A percentile compares a stretch with the other conserved stretches of the same genome.
phyloP scores from a whole-genome alignment of 2,329 filamentous ascomycete genomes.

The Zymoseptoria passerinii region DNA sequence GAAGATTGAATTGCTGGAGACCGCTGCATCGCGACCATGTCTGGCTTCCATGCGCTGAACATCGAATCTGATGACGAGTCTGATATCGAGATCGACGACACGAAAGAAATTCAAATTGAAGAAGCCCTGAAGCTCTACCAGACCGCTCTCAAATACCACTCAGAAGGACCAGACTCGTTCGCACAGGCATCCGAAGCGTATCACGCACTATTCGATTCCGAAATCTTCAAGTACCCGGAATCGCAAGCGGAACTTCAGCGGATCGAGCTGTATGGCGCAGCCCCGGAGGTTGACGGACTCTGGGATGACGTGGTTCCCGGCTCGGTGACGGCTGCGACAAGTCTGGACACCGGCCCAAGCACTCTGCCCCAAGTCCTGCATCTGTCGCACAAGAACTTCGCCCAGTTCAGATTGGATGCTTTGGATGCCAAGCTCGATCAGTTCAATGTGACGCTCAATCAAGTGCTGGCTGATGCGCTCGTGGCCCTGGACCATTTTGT shows the following conservation, averaged over 20 bases:
- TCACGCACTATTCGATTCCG: conserved; percentile 73
- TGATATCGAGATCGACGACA: conserved; percentile 89
- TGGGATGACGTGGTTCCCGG: conserved; percentile 33
- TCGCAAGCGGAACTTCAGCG: conserved; percentile 76
- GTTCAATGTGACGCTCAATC: conserved; percentile 20
- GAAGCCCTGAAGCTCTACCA: conserved; percentile 95
- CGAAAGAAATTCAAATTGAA: conserved; percentile 93
- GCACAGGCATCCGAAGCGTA: conserved; percentile 74
- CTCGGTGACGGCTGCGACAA: conserved; percentile 30
- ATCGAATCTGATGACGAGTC: conserved; percentile 84
- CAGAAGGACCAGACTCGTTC: conserved; percentile 71
- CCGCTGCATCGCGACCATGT: conserved; percentile 30
- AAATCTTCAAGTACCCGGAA: conserved; percentile 89
- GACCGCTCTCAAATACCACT: conserved; percentile 79
- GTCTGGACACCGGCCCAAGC: conserved; percentile 65
- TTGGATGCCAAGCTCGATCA: conserved; percentile 20
- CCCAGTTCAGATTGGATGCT: conserved; percentile 76
- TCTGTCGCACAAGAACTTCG: conserved; percentile 90
- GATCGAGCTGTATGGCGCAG: conserved; percentile 46
- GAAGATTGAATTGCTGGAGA: not conserved
- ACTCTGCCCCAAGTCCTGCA: conserved; percentile 84
- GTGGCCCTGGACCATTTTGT: conserved; percentile 48
- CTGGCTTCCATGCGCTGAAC: conserved; percentile 78
- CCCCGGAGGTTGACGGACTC: conserved; percentile 33
- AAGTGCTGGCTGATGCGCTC: conserved; percentile 30